Evolutionary conservation across 169 alveolate species (phyloP).

Genomic region (Theileria parva): DNA sequence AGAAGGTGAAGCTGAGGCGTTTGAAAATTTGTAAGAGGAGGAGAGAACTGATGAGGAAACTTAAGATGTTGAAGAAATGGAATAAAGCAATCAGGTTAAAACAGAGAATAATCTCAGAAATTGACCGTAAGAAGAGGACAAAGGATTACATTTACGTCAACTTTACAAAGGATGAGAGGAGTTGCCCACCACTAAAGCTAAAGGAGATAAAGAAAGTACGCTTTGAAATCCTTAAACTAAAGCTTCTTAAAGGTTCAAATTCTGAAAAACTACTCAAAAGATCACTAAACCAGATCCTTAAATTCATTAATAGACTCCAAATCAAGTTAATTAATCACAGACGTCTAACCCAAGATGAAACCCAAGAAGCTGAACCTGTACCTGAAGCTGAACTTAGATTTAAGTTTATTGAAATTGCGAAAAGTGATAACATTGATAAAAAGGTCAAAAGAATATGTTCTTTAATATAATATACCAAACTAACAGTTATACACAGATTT

Average conservation of each 20-base stretch:
- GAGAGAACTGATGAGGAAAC: constrained; percentile 39
- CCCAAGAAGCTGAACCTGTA: background rate
- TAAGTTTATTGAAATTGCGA: background rate
- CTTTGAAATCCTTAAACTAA: constrained; percentile 43
- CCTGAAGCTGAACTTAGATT: background rate
- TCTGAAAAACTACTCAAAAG: constrained; percentile 43
- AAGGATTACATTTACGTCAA: constrained; percentile 24
- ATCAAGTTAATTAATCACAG: constrained; percentile 5
- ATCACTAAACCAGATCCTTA: constrained; percentile 18
- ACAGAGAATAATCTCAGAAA: constrained; percentile 53
- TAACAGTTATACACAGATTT: too few species aligned
- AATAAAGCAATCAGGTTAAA: constrained; percentile 63
- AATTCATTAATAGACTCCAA: constrained; percentile 53
- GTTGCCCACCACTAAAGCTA: constrained; percentile 55
- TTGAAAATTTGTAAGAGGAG: constrained; percentile 60
- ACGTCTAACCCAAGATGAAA: background rate
- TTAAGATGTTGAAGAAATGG: constrained; percentile 51
- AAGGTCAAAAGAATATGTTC: constrained; percentile 57
- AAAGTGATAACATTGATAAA: background rate
- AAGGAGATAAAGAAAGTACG: constrained; percentile 53
- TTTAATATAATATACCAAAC: constrained; percentile 20
- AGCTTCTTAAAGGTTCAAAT: constrained; percentile 35
- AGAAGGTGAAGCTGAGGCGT: constrained; percentile 47
- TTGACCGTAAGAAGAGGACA: constrained; percentile 21
- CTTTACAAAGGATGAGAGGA: constrained; percentile 49